A percentile compares a stretch with the other conserved stretches of the same genome.
phyloP scores from a whole-genome alignment of 192 early-diverging fungal genomes.

The Kappamyces sp. region DNA sequence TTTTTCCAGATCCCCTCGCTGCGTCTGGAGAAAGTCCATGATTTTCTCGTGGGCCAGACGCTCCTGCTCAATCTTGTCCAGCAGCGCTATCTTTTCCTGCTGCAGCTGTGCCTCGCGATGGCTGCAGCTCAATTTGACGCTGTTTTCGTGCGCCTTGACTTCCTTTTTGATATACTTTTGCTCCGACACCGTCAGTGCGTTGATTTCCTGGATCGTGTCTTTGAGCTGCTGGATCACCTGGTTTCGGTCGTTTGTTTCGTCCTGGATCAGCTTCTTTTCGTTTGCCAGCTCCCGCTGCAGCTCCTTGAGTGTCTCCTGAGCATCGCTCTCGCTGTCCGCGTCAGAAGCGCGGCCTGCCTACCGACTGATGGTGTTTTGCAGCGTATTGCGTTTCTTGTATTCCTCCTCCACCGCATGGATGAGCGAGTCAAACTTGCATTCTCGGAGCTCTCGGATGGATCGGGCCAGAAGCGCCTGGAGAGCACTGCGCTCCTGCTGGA shows the following conservation, averaged over 20 bases:
- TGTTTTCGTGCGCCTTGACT: conserved; percentile 56
- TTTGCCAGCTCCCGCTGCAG: conserved; percentile 47
- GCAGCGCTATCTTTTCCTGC: conserved; percentile 32
- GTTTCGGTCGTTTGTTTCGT: conserved; percentile 52
- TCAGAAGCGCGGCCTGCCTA: conserved; percentile 3
- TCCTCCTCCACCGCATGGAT: conserved; percentile 51
- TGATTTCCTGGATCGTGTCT: conserved; percentile 64
- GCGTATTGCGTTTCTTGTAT: conserved; percentile 49
- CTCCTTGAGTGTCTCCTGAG: conserved; percentile 40
- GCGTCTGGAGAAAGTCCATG: conserved; percentile 45
- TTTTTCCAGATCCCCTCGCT: conserved; percentile 40
- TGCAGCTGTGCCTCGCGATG: conserved; percentile 29
- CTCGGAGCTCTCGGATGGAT: conserved; percentile 43
- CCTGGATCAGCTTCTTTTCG: conserved; percentile 48
- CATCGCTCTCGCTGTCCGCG: conserved; percentile 40
- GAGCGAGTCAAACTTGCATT: conserved; percentile 42
- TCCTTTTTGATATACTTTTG: conserved; percentile 64
- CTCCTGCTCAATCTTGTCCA: conserved; percentile 41
- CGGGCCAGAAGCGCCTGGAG: conserved; percentile 40
- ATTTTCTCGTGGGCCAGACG: conserved; percentile 44
- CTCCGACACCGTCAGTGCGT: conserved; percentile 48
- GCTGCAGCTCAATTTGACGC: conserved; percentile 39
- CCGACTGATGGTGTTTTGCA: conserved; percentile 53
- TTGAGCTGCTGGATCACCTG: conserved; percentile 60
- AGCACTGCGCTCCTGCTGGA: conserved; percentile 44